phyloP scores from a whole-genome alignment of 1,284 basidiomycete genomes.

The Taiwanofungus camphoratus region DNA sequence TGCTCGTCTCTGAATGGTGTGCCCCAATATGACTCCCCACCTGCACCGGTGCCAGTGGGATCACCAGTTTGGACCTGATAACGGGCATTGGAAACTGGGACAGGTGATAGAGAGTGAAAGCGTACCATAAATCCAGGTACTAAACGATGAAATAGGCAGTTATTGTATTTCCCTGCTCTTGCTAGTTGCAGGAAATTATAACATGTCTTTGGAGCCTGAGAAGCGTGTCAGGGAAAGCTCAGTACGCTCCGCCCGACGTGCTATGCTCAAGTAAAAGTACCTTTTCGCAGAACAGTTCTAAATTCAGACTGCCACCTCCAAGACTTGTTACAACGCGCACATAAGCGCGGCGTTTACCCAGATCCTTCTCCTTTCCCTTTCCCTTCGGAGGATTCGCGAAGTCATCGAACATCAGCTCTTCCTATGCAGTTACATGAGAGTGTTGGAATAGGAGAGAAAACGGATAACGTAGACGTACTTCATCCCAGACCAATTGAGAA shows the following conservation, averaged over 20 bases:
- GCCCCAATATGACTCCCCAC: conserved; percentile 93
- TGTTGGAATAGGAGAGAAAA: background rate
- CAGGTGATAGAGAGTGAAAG: conserved; percentile 2
- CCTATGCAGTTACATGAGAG: conserved; percentile 33
- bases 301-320: conserved; percentile 80
- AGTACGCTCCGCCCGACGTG: background rate
- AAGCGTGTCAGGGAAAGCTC: background rate
- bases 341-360: conserved; percentile 84
- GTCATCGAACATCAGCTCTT: conserved; percentile 91
- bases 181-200: conserved; percentile 97
- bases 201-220: conserved; percentile 90
- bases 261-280: conserved; percentile 29
- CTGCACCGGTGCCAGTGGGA: conserved; percentile 92
- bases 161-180: conserved; percentile 84
- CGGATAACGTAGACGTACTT: conserved; percentile 38
- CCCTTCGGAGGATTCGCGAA: conserved; percentile 71
- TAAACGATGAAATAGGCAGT: conserved; percentile 86
- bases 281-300: conserved; percentile 91
- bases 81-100: background rate
- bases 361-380: conserved; percentile 88
- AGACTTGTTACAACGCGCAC: conserved; percentile 88
- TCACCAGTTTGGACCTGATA: conserved; percentile 89
- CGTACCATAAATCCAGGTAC: conserved; percentile 96
- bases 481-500: conserved; percentile 86
- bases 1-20: conserved; percentile 94